Base-by-base conservation (phyloP, 441 rosid genomes). In the Monsonia emarginata region DNA sequence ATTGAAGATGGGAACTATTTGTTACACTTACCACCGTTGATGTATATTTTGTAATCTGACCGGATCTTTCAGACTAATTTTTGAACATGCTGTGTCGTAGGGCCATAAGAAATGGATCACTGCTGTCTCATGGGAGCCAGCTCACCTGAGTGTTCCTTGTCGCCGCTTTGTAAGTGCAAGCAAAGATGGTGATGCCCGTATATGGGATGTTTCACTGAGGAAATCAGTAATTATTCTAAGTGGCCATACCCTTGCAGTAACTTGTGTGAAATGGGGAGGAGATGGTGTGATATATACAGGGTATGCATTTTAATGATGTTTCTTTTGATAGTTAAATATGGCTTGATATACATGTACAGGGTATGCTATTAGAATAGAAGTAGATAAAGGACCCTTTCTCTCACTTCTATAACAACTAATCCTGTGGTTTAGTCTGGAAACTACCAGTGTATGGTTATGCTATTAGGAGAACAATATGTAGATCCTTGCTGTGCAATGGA, bases 101-200 rank as follows among this genome's bases (percentile, higher is more conserved):
- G 97, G 99, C 42, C 99, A 94, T 82, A 94, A 91, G 79, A 94
- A 94, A 79, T 94, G 99, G 99, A 91, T 94, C 66, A 89, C 97
- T 56, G 97, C 95, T 57, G 86, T 95, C 74, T 88, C 99, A 11
- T 95, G 99, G 97, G 99, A 95, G 72, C 97, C 99, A 64, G 79
- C 84, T 54, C 99, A 95, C 70, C 84, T 91, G 79, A 95, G 68
- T 57, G 83, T 97, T 73, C 97, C 97, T n/a, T 86, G 91, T 52
- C 88, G 92, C 67, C 92, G 96, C 65, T 95, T 91, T 81, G 97
- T 91, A 63, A 95, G 95, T 83, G 82, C 91, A 67, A 86, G 99
- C 82, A 95, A 91, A 84, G 99, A 95, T 88, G 99, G 99, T 13
- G 97, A 91, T 87, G 99, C 99, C 16, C 88, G 97, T 64, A 85